phyloP scores from a whole-genome alignment of 2,329 filamentous ascomycete species.

The Clarireedia sp. region DNA sequence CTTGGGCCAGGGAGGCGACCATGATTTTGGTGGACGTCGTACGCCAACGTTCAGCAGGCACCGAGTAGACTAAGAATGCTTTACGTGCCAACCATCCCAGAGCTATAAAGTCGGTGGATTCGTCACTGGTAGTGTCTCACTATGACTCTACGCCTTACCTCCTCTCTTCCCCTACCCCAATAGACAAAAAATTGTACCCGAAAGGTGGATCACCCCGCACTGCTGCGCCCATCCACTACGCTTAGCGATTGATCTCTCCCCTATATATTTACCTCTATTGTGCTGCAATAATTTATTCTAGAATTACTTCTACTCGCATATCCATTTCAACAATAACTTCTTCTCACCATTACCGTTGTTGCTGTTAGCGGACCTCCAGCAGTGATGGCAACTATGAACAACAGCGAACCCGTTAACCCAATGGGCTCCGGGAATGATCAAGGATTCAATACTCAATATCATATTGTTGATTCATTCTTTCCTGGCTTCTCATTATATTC shows the following conservation, averaged over 20 bases:
- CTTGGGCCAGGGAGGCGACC: too few relatives aligned
- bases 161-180: not conserved
- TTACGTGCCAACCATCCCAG: too few relatives aligned
- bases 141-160: not conserved
- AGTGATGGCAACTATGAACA: not conserved
- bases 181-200: not conserved
- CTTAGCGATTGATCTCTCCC: too few relatives aligned
- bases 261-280: not conserved
- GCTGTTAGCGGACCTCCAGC: not conserved
- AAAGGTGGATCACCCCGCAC: too few relatives aligned
- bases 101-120: not conserved
- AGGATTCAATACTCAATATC: slow-evolving; percentile 29
- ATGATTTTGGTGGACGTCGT: too few relatives aligned
- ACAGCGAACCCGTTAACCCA: not conserved
- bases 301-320: not conserved
- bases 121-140: too few relatives aligned
- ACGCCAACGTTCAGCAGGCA: too few relatives aligned
- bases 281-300: too few relatives aligned
- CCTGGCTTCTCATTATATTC: slow-evolving; percentile 56
- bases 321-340: not conserved
- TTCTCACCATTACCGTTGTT: not conserved
- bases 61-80: too few relatives aligned
- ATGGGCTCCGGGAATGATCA: not conserved
- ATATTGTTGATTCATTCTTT: slow-evolving; percentile 51
- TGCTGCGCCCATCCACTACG: too few relatives aligned